phyloP scores from a whole-genome alignment of 768 basidiomycete genomes.

The Mycena pura region DNA sequence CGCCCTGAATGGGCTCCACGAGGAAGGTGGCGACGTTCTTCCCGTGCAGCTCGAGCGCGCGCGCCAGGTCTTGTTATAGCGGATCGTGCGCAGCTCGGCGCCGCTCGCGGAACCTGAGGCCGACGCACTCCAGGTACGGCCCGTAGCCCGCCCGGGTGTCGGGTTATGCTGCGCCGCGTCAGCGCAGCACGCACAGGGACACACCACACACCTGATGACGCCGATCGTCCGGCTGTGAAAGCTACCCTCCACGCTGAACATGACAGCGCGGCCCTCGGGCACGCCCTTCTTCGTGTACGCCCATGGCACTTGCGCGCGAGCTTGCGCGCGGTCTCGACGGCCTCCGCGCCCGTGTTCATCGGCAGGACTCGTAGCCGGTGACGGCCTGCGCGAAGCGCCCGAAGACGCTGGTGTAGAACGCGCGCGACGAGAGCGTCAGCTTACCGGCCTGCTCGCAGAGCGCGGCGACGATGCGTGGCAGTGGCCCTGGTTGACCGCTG shows the following conservation, averaged over 20 bases:
- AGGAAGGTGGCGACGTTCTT: constrained; percentile 80
- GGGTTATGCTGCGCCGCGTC: too few relatives aligned
- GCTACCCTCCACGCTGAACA: constrained; percentile 86
- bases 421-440: constrained; percentile 92
- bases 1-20: too few relatives aligned
- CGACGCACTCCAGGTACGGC: constrained; percentile 81
- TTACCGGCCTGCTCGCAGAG: constrained; percentile 85
- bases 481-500: constrained; percentile 93
- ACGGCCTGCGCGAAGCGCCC: too few relatives aligned
- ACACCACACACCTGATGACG: constrained; percentile 70
- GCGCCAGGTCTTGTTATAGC: constrained; percentile 87
- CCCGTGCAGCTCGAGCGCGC: constrained; percentile 80
- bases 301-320: too few relatives aligned
- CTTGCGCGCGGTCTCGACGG: too few relatives aligned
- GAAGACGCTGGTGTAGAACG: constrained; percentile 94
- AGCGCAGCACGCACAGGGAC: constrained; percentile 89
- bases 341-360: too few relatives aligned
- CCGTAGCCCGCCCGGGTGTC: too few relatives aligned
- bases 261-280: too few relatives aligned
- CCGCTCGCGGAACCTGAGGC: constrained; percentile 73
- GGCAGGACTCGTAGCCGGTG: too few relatives aligned
- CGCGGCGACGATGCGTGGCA: constrained; percentile 87
- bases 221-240: constrained; percentile 95
- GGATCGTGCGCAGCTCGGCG: constrained; percentile 63
- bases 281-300: too few relatives aligned